Evolutionary conservation across 345 rosid genomes (phyloP).

Genomic region (Syzygium oleosum): DNA sequence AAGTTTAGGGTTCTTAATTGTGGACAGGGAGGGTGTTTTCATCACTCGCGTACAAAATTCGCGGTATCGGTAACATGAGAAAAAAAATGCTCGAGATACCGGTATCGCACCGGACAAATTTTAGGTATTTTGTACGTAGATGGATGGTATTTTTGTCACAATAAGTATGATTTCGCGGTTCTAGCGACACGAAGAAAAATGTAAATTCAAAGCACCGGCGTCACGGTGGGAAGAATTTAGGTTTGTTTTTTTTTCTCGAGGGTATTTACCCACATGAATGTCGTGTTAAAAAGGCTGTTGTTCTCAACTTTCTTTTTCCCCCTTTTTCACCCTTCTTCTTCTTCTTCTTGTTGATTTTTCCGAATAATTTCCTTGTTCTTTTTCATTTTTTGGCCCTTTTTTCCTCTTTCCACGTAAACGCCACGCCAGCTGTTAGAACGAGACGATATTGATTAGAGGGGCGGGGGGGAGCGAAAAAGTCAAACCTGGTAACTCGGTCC

Average conservation of each 20-base stretch:
- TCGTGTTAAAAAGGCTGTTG: neutral
- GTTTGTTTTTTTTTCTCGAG: neutral
- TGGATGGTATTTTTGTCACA: neutral
- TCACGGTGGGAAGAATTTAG: neutral
- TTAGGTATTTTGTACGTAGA: accelerated
- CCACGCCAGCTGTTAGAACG: neutral
- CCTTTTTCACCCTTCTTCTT: too few relatives aligned
- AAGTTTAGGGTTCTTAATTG: too few relatives aligned
- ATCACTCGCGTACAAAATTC: neutral
- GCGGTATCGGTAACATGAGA: accelerated
- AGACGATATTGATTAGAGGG: neutral
- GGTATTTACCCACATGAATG: neutral
- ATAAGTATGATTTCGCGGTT: too few relatives aligned
- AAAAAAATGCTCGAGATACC: neutral
- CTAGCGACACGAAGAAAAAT: accelerated
- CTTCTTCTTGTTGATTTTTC: neutral
- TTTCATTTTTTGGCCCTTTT: neutral
- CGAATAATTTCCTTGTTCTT: neutral
- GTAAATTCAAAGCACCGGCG: too few relatives aligned
- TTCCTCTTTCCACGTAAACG: neutral
- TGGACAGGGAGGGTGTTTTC: too few relatives aligned
- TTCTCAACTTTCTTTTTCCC: neutral
- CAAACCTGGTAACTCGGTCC: neutral
- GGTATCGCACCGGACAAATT: neutral
- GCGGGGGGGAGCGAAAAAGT: neutral